Evolutionary conservation across 352 stramenopile genomes (phyloP).

Genomic region (Phytophthora multivora): DNA sequence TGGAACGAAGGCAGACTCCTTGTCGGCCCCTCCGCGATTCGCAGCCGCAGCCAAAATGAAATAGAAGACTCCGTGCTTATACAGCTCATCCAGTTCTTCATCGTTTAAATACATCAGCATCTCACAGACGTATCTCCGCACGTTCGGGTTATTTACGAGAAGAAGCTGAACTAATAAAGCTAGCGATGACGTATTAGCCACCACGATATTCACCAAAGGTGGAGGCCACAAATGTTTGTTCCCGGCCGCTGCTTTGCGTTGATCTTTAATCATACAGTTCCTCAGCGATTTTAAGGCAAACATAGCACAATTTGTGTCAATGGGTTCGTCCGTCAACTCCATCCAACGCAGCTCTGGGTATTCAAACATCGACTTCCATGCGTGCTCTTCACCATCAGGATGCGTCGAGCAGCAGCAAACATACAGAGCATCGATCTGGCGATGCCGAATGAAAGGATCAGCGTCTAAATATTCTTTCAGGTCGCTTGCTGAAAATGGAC

Average conservation of each 20-base stretch:
- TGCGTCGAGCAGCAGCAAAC: slow-evolving; percentile 74
- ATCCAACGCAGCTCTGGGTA: slow-evolving; percentile 83
- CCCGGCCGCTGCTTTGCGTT: slow-evolving; percentile 21
- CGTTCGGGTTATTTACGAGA: slow-evolving; percentile 56
- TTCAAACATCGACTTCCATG: slow-evolving; percentile 66
- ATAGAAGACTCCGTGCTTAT: slow-evolving; percentile 68
- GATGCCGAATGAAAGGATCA: slow-evolving; percentile 35
- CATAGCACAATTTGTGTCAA: slow-evolving; percentile 51
- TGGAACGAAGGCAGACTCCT: slow-evolving; percentile 49
- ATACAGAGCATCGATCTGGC: slow-evolving; percentile 43
- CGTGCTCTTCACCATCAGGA: slow-evolving; percentile 41
- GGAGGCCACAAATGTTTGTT: slow-evolving; percentile 56
- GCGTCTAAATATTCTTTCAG: slow-evolving; percentile 64
- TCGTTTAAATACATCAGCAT: slow-evolving; percentile 64
- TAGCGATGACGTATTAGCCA: slow-evolving; percentile 53
- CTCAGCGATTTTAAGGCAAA: slow-evolving; percentile 62
- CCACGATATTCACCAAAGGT: slow-evolving; percentile 57
- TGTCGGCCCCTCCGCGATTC: slow-evolving; percentile 27
- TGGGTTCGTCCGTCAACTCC: slow-evolving; percentile 68
- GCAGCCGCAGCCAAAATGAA: slow-evolving; percentile 64
- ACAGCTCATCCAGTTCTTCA: slow-evolving; percentile 54
- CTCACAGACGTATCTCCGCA: slow-evolving; percentile 61
- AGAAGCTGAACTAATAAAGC: slow-evolving; percentile 70
- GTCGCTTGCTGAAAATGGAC: slow-evolving; percentile 58
- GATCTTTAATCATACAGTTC: slow-evolving; percentile 67